Base-by-base conservation (phyloP, 2,329 filamentous ascomycete species). In the Colletotrichum neosansevieriae region DNA sequence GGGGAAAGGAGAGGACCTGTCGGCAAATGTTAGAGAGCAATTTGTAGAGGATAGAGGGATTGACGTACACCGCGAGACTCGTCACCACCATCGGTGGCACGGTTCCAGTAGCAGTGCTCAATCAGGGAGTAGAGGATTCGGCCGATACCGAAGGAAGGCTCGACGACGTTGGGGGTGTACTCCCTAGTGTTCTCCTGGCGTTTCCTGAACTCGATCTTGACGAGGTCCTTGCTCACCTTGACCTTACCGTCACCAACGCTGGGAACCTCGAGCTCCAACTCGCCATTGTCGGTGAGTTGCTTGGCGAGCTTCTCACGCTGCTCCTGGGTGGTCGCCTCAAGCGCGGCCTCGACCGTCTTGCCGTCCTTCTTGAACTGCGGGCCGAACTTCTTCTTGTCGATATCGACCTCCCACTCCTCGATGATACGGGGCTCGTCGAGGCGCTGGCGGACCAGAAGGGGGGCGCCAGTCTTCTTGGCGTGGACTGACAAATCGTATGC, bases 71-170 rank as follows among this genome's bases (percentile, higher is more conserved):
- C 92, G 78, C 94, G 92, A 61, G 94, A 91, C 79, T 96, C 94
- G 73, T 95, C 92, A 71, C 88, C 90, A 72, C 90, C 91, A 58
- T 78, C 49, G 29, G 21, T 85, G 62, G 78, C 85, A 72, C 96
- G 92, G 61, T 91, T 93, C 95, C 96, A 99, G 88, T 94, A 99
- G 78, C 88, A 90, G 82, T 99, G 96, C 84, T 99, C 96, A 77
- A 97, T 92, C 75, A 99, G 84, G 69, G 92, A 91, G 84, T 97
- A 98, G 67, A 98, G 84, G 71, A 98, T 98, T 74, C 95, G 90
- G 69, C 95, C 96, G 76, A 98, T 97, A 85, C 95, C 95, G 75
- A 98, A 99, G 0, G 95, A 98, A 2, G 95, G 96, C 83, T 99
- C 96, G 74, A 98, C 97, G 54, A 97, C 94, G 77, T 98, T 98